Evolutionary conservation across 148 eudicot species (phyloP), one percentile per base, ranked within the genome.

Genomic region (Drosera capensis): DNA sequence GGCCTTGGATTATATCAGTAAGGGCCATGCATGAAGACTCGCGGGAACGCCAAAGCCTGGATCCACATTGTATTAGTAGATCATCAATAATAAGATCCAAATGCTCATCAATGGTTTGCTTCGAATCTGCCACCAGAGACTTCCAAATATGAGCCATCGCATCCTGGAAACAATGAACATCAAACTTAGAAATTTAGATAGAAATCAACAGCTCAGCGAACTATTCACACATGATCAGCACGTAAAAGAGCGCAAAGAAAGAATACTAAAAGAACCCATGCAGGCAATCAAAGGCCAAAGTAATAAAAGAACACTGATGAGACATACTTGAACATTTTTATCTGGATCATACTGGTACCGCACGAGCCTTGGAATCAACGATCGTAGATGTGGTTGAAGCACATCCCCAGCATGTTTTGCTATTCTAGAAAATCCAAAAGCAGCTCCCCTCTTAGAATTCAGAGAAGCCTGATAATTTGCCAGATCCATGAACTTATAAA

Each of bases 391-490:
- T 20, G 94, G 97, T 39, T 73, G 62, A 52, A 88, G 74, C 51
- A 87, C 97, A 73, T 80, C 94, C 55, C 97, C 97, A 53, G 94
- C 92, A 66, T 65, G 86, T 68, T 88, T 88, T 46, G 97, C 97
- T 46, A 88, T 88, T 70, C 78, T 88, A 25, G 97, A 88, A 62
- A 88, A 88, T 21, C 97, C 97, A 78, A 83, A 88, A 45, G 97
- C 97, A 58, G 86, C 97, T 56, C 94, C 97, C 66, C 97, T 77
- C 68, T 88, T 88, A 35, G 97, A 88, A 67, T 77, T 88, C 49
- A 88, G 44, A 66, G 97, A 80, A 37, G 87, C 81, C 53, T 88
- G 97, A 68, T 88, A 80, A 71, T 88, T 88, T 42, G 97, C 94
- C 40, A 88, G 63, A 66, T 88, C 97, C 97, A 88, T 88, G 65